Evolutionary conservation across 805 yeast species (phyloP), one percentile per base, ranked within the genome.

Genomic region (Starmerella vaccinii): DNA sequence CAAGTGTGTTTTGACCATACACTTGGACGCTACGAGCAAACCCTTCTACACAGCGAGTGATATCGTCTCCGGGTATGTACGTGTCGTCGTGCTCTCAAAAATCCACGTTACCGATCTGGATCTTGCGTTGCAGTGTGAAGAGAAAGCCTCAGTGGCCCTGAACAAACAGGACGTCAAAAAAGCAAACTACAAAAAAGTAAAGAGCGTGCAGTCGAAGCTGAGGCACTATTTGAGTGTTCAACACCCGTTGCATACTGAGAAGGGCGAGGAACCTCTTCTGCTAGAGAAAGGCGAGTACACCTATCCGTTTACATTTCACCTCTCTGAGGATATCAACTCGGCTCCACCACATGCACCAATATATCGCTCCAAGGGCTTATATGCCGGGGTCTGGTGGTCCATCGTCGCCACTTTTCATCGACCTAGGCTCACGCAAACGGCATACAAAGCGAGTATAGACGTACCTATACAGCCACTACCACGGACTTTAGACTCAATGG

Each of bases 21-120:
- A 38, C 13, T 21, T 53, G 7, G 56, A 53, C 30, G 5, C 40
- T 4, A 27, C 34, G 10, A 41, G 35, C 26, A 35, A 33, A 22
- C 54, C 54, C 37, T 47, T 53, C 30, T 53, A 50, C 44, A 44
- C 55, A 2, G 35, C 56, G 1, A 56, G 56, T 9, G 56, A 53
- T 19, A 30, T 37, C 15, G 24, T 49, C 15, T 38, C 34, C 18
- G 56, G 56, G n/a, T 47, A 49, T 19, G 45, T 53, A 10, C 46
- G 47, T 5, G 32, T 44, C 15, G 24, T 40, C 2, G 45, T 29
- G 18, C 24, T 29, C 8, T 19, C 46, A 10, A 16, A 23, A 3
- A 22, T 53, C 13, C 27, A 30, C 7, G 30, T 53, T 5, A 26
- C 49, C 18, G 39, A 42, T 3, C 33, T 53, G 16, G 16, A 38